A percentile compares a stretch with the other conserved stretches of the same genome.
Evolutionary conservation across 495 filamentous ascomycete genomes (phyloP).

Genomic region (Darksidea phi): DNA sequence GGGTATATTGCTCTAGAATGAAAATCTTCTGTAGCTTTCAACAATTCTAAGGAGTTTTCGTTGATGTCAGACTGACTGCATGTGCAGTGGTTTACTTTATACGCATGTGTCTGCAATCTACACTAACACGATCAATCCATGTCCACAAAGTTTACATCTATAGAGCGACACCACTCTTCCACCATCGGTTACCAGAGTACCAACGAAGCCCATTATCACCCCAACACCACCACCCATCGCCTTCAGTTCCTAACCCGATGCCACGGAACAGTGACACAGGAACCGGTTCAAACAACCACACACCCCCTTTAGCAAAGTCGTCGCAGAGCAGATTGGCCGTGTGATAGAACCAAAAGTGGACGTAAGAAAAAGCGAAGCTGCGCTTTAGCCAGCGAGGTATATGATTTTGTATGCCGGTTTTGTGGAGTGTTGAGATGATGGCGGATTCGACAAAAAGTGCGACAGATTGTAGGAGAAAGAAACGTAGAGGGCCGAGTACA

Average conservation of each 20-base stretch:
- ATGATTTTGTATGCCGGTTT: conserved; percentile 18
- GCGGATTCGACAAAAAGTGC: conserved; percentile 39
- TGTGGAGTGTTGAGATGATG: conserved; percentile 6
- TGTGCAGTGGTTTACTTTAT: too few species aligned
- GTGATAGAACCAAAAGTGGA: conserved; percentile 44
- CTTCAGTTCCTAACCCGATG: conserved; percentile 42
- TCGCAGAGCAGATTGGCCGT: conserved; percentile 43
- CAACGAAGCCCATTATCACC: conserved; percentile 30
- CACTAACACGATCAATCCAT: too few species aligned
- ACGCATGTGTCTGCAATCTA: too few species aligned
- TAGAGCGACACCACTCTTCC: conserved; percentile 43
- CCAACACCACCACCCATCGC: conserved; percentile 43
- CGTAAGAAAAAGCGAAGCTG: conserved; percentile 38
- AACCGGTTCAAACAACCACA: conserved; percentile 46
- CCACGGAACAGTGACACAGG: conserved; percentile 42
- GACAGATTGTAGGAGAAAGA: conserved; percentile 45
- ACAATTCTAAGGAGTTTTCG: too few species aligned
- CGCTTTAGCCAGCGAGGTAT: conserved; percentile 32
- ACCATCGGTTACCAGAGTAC: conserved; percentile 40
- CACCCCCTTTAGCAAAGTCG: conserved; percentile 44
- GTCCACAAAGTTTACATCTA: conserved; percentile 15
- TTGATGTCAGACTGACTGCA: too few species aligned
- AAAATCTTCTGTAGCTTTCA: too few species aligned
- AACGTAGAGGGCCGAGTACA: conserved; percentile 40
- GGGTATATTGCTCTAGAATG: too few species aligned